Evolutionary conservation across 306 rosid genomes (phyloP).

Genomic region (Vachellia collinsii): DNA sequence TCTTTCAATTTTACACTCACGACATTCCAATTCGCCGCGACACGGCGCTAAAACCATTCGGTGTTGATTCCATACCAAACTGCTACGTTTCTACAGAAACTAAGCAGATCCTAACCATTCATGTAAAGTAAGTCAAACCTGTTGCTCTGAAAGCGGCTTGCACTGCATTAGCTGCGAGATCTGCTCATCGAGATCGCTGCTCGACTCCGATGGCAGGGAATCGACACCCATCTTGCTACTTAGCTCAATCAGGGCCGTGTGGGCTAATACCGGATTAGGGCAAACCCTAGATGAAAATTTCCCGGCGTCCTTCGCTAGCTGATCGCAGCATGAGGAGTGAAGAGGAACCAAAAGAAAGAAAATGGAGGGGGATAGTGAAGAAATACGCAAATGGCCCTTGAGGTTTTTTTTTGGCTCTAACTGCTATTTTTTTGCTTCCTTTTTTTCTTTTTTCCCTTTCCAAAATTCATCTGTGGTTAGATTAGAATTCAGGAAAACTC

Average conservation of each 20-base stretch:
- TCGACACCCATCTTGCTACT: slow-evolving; percentile 66
- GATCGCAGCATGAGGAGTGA: slow-evolving; percentile 33
- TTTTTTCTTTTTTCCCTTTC: background rate
- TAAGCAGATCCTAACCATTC: slow-evolving; percentile 26
- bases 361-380: slow-evolving; percentile 55
- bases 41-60: slow-evolving; percentile 12
- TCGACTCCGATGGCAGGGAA: slow-evolving; percentile 62
- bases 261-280: slow-evolving; percentile 35
- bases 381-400: slow-evolving; percentile 27
- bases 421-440: background rate
- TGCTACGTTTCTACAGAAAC: background rate
- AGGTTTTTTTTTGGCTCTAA: background rate
- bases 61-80: background rate
- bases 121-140: slow-evolving; percentile 51
- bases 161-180: slow-evolving; percentile 99
- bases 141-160: slow-evolving; percentile 96
- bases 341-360: slow-evolving; percentile 22
- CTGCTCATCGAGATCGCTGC: slow-evolving; percentile 84
- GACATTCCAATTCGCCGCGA: background rate
- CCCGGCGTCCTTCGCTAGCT: slow-evolving; percentile 23
- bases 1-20: background rate
- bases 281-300: slow-evolving; percentile 39
- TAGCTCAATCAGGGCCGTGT: slow-evolving; percentile 25
- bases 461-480: background rate
- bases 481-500: too few species aligned